Evolutionary conservation across 2,329 filamentous ascomycete genomes (phyloP).

Genomic region (Alternaria metachromatica): DNA sequence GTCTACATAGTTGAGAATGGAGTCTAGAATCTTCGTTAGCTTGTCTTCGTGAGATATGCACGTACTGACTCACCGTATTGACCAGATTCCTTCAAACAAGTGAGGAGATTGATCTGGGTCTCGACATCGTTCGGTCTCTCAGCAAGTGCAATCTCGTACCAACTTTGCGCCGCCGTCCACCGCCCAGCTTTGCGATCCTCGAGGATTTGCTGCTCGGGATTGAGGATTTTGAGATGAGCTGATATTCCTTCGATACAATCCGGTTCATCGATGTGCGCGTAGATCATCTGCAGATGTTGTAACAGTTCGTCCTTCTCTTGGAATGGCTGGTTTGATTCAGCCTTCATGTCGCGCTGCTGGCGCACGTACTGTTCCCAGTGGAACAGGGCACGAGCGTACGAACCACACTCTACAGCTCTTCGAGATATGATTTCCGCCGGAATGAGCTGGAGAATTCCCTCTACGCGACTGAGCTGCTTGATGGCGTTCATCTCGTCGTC

Average conservation of each 20-base stretch:
- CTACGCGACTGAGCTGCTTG: constrained; percentile 69
- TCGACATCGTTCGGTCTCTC: constrained; percentile 79
- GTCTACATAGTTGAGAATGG: constrained; percentile 85
- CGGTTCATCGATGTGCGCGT: constrained; percentile 96
- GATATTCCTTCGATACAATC: constrained; percentile 96
- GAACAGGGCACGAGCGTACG: constrained; percentile 89
- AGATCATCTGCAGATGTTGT: constrained; percentile 86
- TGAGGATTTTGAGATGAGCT: constrained; percentile 81
- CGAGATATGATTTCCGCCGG: constrained; percentile 77
- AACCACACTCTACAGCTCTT: constrained; percentile 90
- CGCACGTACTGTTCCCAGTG: constrained; percentile 92
- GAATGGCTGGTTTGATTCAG: constrained; percentile 56
- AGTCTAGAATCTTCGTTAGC: constrained; percentile 61
- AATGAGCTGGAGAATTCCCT: constrained; percentile 72
- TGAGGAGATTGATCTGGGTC: constrained; percentile 81
- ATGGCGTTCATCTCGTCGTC: constrained; percentile 61
- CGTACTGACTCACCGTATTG: constrained; percentile 73
- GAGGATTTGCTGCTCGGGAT: constrained; percentile 90
- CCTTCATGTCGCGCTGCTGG: constrained; percentile 54
- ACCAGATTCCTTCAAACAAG: constrained; percentile 91
- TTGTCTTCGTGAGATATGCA: constrained; percentile 11
- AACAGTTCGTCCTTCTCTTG: constrained; percentile 69
- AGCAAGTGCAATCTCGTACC: constrained; percentile 91
- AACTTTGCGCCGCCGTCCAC: constrained; percentile 94
- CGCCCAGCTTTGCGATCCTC: constrained; percentile 91